These are phyloP conservation scores for Kurtzmaniella fragi DNA, from an alignment of 805 yeast genomes.

Conservation along the genomic window DNA sequence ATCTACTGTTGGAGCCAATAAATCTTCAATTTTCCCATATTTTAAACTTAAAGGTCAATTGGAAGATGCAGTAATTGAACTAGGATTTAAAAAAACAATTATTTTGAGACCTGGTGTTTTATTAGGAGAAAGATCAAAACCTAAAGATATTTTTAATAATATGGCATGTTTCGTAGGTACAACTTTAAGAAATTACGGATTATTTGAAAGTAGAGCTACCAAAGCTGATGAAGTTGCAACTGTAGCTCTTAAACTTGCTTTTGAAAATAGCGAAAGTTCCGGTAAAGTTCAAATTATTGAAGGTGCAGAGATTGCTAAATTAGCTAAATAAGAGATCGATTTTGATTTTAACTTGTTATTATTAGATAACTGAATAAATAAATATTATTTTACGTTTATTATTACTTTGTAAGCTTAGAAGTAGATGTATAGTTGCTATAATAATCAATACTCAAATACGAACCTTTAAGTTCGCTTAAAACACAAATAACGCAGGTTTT, in stretches of 20 bases:
- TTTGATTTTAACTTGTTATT: conserved; percentile 4
- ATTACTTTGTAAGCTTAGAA: no score
- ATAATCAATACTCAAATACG: no score
- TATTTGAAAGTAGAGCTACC: conserved; percentile 8
- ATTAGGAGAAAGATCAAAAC: conserved; percentile 53
- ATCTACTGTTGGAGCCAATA: conserved; percentile 60
- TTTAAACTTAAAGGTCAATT: conserved; percentile 66
- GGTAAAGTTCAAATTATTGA: no score
- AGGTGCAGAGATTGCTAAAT: no score
- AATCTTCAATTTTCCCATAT: conserved; percentile 56
- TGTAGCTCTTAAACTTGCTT: not conserved
- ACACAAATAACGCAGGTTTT: no score
- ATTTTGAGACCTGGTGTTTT: conserved; percentile 76
- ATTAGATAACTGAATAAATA: no score
- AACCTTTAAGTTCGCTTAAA: no score
- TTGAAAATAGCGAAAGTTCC: no score
- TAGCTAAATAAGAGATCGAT: conserved; percentile 1
- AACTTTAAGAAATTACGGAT: conserved; percentile 11
- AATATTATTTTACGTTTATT: no score
- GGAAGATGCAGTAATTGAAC: conserved; percentile 59
- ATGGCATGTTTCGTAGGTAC: conserved; percentile 26
- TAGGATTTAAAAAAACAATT: conserved; percentile 66
- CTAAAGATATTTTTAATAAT: conserved; percentile 34
- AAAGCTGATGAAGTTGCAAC: conserved; percentile 1
- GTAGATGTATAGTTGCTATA: no score